Evolutionary conservation across 2,329 filamentous ascomycete genomes (phyloP).

Genomic region (Exophiala sp.): DNA sequence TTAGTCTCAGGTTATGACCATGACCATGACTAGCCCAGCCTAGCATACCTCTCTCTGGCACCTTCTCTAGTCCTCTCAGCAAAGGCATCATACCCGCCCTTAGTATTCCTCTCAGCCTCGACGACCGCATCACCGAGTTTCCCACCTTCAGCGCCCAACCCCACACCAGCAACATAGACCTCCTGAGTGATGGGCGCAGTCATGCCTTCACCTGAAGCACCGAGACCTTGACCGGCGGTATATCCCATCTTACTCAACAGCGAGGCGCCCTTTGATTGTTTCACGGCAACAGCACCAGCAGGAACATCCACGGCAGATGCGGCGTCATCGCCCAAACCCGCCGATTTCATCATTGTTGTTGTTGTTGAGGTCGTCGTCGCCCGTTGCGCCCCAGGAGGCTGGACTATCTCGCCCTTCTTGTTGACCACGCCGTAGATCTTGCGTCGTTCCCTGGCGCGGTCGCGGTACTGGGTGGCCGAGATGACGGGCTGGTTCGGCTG

Average conservation of each 20-base stretch:
- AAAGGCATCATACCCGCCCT: slow-evolving; percentile 44
- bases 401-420: slow-evolving; percentile 29
- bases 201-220: slow-evolving; percentile 43
- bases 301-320: no score
- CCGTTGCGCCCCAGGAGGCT: not conserved
- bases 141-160: slow-evolving; percentile 45
- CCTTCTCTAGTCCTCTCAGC: slow-evolving; percentile 43
- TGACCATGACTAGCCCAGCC: slow-evolving; percentile 36
- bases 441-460: slow-evolving; percentile 44
- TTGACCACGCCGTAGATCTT: slow-evolving; percentile 39
- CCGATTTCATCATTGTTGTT: slow-evolving; percentile 8
- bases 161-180: slow-evolving; percentile 46
- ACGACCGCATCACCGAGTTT: slow-evolving; percentile 46
- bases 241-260: slow-evolving; percentile 49
- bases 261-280: slow-evolving; percentile 46
- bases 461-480: slow-evolving; percentile 38
- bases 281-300: slow-evolving; percentile 15
- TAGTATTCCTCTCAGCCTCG: slow-evolving; percentile 45
- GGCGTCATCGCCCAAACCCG: not conserved
- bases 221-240: slow-evolving; percentile 43
- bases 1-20: no score
- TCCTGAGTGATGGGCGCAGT: slow-evolving; percentile 45
- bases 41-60: slow-evolving; percentile 45
- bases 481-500: slow-evolving; percentile 14
- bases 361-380: slow-evolving; percentile 2